phyloP scores from a whole-genome alignment of 176 grass and related monocot species.

The Phyllostachys edulis region DNA sequence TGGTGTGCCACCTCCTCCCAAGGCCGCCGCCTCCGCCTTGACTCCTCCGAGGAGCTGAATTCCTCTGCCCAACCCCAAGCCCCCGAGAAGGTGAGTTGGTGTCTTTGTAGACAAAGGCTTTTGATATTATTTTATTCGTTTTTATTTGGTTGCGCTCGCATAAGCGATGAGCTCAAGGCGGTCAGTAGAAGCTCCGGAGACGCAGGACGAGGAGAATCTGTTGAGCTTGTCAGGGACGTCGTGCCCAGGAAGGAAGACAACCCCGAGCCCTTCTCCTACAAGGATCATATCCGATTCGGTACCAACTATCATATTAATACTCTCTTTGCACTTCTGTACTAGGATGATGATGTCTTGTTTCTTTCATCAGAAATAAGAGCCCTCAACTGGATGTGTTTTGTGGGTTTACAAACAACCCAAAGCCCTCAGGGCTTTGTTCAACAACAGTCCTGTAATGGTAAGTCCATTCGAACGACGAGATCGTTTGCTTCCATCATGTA shows the following conservation, averaged over 20 bases:
- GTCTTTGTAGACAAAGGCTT: background rate
- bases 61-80: constrained; percentile 71
- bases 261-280: constrained; percentile 86
- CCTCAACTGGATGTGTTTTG: background rate
- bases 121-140: background rate
- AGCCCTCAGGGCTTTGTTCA: constrained; percentile 61
- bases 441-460: constrained; percentile 82
- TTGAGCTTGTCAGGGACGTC: constrained; percentile 81
- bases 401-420: background rate
- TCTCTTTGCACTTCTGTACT: background rate
- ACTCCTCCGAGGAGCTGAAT: constrained; percentile 50
- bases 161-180: constrained; percentile 83
- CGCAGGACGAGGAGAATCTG: constrained; percentile 79
- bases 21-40: constrained; percentile 60
- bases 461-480: background rate
- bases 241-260: constrained; percentile 48
- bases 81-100: constrained; percentile 57
- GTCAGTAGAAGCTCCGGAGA: constrained; percentile 90
- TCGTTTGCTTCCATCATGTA: background rate
- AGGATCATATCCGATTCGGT: constrained; percentile 97
- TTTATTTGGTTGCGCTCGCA: background rate
- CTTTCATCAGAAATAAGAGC: background rate
- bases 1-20: constrained; percentile 54
- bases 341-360: background rate
- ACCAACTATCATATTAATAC: background rate